Evolutionary conservation across 768 basidiomycete genomes (phyloP).

Genomic region (Scleroderma citrinum): DNA sequence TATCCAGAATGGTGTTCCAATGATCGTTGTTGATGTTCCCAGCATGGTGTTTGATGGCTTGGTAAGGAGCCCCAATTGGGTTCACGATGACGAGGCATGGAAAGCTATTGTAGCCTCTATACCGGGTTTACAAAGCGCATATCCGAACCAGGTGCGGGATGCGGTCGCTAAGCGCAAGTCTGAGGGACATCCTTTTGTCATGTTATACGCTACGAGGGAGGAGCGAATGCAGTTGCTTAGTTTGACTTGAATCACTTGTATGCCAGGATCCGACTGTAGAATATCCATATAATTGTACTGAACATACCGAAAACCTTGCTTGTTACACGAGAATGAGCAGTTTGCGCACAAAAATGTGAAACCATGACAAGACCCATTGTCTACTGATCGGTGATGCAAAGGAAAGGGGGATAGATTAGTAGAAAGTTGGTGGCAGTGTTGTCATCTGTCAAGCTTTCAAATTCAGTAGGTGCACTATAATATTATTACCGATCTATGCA

Average conservation of each 20-base stretch:
- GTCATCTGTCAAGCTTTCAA: too few relatives aligned
- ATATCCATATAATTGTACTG: neutral
- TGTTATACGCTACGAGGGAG: constrained; percentile 64
- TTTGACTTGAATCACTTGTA: constrained; percentile 18
- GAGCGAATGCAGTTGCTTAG: constrained; percentile 61
- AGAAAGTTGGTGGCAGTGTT: too few relatives aligned
- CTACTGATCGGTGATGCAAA: too few relatives aligned
- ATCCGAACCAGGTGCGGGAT: constrained; percentile 65
- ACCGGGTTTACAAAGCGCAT: constrained; percentile 51
- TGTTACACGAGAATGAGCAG: too few relatives aligned
- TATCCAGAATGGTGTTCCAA: constrained; percentile 55
- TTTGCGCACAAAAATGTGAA: too few relatives aligned
- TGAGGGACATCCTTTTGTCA: constrained; percentile 57
- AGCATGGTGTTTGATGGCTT: constrained; percentile 56
- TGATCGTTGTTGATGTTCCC: constrained; percentile 68
- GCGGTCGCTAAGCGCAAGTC: constrained; percentile 53
- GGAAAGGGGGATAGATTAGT: too few relatives aligned
- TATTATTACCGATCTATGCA: too few relatives aligned
- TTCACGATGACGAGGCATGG: constrained; percentile 74
- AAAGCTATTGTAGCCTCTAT: constrained; percentile 50
- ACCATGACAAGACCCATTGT: too few relatives aligned
- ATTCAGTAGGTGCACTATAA: too few relatives aligned
- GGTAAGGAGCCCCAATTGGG: constrained; percentile 53
- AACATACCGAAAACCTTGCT: too few relatives aligned
- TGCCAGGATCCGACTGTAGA: neutral